A percentile compares a stretch with the other conserved stretches of the same genome.
Conservation (phyloP, 73 alveolate species). For the Diophrys appendiculata region DNA sequence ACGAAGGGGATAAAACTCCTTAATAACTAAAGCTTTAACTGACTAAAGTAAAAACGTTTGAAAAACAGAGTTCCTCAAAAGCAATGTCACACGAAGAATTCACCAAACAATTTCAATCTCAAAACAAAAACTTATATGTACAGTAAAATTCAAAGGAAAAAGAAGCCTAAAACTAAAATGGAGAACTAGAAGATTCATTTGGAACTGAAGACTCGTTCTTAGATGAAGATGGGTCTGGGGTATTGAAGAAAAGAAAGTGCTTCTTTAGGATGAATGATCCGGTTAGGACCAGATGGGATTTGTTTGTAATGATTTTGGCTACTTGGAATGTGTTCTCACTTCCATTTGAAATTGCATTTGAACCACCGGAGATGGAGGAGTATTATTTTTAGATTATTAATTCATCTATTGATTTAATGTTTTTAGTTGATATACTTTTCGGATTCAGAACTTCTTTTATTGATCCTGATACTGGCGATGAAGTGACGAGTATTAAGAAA, state of each 20-base stretch:
- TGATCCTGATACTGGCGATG: conserved; percentile 36
- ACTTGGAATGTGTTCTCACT: conserved; percentile 12
- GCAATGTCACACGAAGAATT: no score
- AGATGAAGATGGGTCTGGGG: not conserved
- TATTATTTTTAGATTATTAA: conserved; percentile 1
- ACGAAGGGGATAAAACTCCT: no score
- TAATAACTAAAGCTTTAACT: no score
- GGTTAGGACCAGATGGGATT: conserved; percentile 17
- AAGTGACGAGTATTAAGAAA: conserved; percentile 15
- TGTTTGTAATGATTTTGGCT: conserved; percentile 15
- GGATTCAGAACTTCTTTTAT: conserved; percentile 42
- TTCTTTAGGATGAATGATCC: not conserved
- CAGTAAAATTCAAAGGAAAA: no score
- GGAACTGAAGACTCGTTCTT: not conserved
- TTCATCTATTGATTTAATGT: conserved; percentile 26
- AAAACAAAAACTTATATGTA: not conserved
- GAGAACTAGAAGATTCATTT: not conserved
- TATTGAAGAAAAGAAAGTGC: not conserved
- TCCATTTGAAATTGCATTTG: conserved; percentile 22
- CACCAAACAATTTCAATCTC: no score
- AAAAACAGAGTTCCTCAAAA: no score
- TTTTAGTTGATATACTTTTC: conserved; percentile 38
- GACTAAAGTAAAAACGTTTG: no score
- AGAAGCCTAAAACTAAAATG: not conserved
- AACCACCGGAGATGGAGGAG: conserved; percentile 22